Percentiles rank a stretch among this genome's conserved stretches.
Conservation (phyloP, 768 basidiomycete species). For the Tylopilus felleus region DNA sequence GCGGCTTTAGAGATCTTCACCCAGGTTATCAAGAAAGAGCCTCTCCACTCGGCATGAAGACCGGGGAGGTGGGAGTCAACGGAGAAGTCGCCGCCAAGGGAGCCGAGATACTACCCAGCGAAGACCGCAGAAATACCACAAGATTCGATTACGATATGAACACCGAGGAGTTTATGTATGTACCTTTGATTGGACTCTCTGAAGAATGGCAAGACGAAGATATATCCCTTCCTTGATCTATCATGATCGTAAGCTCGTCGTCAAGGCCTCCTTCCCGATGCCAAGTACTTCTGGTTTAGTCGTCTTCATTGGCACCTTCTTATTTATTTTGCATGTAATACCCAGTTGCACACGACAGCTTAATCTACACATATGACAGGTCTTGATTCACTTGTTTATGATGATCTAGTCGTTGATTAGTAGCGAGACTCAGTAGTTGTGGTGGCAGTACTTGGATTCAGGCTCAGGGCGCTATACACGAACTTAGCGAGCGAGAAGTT, state of each 20-base stretch:
- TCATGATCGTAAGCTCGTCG: constrained; percentile 51
- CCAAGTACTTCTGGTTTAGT: constrained; percentile 41
- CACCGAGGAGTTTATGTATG: constrained; percentile 61
- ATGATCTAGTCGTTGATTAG: not conserved
- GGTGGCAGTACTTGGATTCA: not conserved
- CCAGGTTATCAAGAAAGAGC: constrained; percentile 50
- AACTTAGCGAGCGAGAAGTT: too few species aligned
- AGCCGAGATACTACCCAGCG: constrained; percentile 56
- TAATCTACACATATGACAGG: not conserved
- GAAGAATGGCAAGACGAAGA: constrained; percentile 60
- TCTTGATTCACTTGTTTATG: too few species aligned
- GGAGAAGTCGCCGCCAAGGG: not conserved
- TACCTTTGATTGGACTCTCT: constrained; percentile 57
- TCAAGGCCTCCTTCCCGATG: constrained; percentile 53
- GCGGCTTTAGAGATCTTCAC: constrained; percentile 33
- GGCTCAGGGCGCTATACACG: too few species aligned
- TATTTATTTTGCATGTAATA: constrained; percentile 27
- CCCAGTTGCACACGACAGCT: not conserved
- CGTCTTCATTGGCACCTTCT: constrained; percentile 30
- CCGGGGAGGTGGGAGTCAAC: constrained; percentile 23
- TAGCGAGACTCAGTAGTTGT: not conserved
- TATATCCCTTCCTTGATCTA: constrained; percentile 69
- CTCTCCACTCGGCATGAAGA: constrained; percentile 56
- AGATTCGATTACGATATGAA: constrained; percentile 75
- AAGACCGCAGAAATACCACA: constrained; percentile 86